These are phyloP conservation scores for Panaeolus papilionaceus DNA, from an alignment of 768 basidiomycete species.

Conservation along the genomic window DNA sequence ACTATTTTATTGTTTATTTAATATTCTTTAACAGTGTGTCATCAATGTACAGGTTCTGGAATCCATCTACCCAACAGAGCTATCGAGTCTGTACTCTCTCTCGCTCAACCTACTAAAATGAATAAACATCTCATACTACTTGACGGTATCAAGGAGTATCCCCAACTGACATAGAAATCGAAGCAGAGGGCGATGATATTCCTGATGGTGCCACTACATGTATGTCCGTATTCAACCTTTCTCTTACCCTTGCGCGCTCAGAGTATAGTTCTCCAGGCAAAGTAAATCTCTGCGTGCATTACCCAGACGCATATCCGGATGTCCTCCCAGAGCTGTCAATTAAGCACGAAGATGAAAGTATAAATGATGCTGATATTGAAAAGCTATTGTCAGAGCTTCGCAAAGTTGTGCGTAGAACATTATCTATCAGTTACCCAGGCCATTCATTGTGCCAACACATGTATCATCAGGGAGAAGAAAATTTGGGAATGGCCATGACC, in stretches of 20 bases:
- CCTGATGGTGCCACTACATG: conserved; percentile 65
- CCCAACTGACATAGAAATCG: conserved; percentile 81
- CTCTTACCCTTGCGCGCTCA: conserved; percentile 18
- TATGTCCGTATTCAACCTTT: conserved; percentile 38
- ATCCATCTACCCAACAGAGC: conserved; percentile 94
- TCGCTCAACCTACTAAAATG: conserved; percentile 52
- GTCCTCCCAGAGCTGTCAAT: conserved; percentile 75
- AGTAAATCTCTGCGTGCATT: conserved; percentile 74
- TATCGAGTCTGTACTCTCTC: conserved; percentile 74
- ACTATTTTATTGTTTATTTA: conserved; percentile 16
- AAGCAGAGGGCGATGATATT: conserved; percentile 85
- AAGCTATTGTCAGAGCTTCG: conserved; percentile 62
- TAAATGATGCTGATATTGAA: conserved; percentile 63
- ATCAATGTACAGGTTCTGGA: conserved; percentile 74
- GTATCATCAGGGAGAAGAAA: conserved; percentile 73
- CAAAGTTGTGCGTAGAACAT: conserved; percentile 52
- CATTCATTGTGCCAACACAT: conserved; percentile 13
- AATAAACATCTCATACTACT: conserved; percentile 25
- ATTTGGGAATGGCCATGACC: conserved; percentile 96
- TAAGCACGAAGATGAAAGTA: conserved; percentile 60
- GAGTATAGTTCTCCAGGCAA: conserved; percentile 57
- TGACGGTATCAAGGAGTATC: conserved; percentile 71
- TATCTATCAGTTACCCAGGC: neutral
- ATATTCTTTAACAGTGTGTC: conserved; percentile 20
- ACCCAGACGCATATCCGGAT: conserved; percentile 87